Percentiles rank a stretch among this genome's conserved stretches.
These are phyloP conservation scores for Tylopilus orsonianus DNA, from an alignment of 1,284 basidiomycete genomes.

Conservation along the genomic window DNA sequence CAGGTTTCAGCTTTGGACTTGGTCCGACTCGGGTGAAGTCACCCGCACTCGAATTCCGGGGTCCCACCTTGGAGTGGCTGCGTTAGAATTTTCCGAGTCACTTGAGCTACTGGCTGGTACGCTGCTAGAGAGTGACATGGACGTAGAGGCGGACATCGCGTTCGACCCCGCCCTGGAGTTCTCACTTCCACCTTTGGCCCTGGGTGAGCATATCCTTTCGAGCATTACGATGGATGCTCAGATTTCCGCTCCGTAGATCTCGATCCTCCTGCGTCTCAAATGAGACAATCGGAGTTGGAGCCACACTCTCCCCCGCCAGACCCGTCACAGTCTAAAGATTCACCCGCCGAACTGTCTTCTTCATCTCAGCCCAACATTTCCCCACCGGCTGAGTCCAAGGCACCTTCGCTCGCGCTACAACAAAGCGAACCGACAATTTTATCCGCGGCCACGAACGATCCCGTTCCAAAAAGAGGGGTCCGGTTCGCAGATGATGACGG, in stretches of 20 bases:
- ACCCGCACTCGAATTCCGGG: constrained; percentile 44
- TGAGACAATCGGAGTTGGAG: constrained; percentile 4
- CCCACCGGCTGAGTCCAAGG: neutral
- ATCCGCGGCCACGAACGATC: constrained; percentile 14
- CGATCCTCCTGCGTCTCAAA: constrained; percentile 17
- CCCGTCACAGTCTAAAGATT: constrained; percentile 5
- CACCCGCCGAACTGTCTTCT: neutral
- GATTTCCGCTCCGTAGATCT: constrained; percentile 20
- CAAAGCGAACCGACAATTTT: constrained; percentile 5
- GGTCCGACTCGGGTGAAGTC: constrained; percentile 39
- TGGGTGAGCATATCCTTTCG: constrained; percentile 17
- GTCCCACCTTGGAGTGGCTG: constrained; percentile 61
- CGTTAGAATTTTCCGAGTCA: constrained; percentile 66
- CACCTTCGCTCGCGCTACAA: constrained; percentile 5
- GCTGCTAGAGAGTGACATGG: constrained; percentile 19
- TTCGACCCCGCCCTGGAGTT: constrained; percentile 22
- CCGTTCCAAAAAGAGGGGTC: constrained; percentile 56
- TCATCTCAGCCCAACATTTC: neutral
- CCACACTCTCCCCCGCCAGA: constrained; percentile 2
- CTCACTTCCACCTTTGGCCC: constrained; percentile 14
- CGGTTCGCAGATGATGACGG: constrained; percentile 63
- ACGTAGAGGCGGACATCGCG: neutral
- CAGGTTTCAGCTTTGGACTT: constrained; percentile 53
- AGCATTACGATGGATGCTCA: constrained; percentile 12
- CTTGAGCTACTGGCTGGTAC: constrained; percentile 59